Percentiles rank a stretch among this genome's conserved stretches.
These are phyloP conservation scores for Nemania sp. DNA, from an alignment of 2,329 filamentous ascomycete genomes.

Conservation along the genomic window DNA sequence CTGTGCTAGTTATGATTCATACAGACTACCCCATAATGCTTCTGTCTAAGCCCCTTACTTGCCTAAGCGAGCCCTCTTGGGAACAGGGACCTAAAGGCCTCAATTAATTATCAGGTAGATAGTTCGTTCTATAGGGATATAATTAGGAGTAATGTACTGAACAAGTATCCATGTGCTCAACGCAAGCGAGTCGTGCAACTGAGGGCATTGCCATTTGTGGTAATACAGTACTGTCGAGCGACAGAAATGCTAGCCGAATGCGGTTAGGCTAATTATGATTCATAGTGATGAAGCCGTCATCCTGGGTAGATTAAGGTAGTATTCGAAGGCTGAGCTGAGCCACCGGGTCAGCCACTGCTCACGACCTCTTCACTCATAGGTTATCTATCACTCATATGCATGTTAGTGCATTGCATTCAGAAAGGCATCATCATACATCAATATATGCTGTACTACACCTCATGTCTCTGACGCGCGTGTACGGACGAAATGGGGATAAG, in stretches of 20 bases:
- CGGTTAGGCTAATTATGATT: constrained; percentile 19
- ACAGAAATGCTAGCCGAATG: not conserved
- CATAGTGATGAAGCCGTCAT: constrained; percentile 23
- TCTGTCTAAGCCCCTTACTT: not conserved
- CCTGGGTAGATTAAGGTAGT: not conserved
- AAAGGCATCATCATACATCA: not conserved
- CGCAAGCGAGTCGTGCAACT: not conserved
- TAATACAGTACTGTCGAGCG: not conserved
- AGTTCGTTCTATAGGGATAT: not conserved
- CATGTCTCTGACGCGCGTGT: not conserved
- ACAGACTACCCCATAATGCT: not conserved
- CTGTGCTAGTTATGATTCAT: constrained; percentile 31
- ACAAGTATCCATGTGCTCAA: not conserved
- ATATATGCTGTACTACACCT: too few relatives aligned
- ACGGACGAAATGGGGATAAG: not conserved
- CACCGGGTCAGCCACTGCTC: constrained; percentile 2
- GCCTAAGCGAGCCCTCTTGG: not conserved
- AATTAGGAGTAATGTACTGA: not conserved
- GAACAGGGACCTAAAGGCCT: not conserved
- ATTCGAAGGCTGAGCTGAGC: constrained; percentile 8
- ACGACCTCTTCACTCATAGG: not conserved
- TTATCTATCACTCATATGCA: not conserved
- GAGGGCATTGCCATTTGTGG: too few relatives aligned
- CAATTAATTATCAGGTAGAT: not conserved
- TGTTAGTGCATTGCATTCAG: not conserved